phyloP scores from a whole-genome alignment of 2,329 filamentous ascomycete genomes.

The Trichoderma semiorbis region DNA sequence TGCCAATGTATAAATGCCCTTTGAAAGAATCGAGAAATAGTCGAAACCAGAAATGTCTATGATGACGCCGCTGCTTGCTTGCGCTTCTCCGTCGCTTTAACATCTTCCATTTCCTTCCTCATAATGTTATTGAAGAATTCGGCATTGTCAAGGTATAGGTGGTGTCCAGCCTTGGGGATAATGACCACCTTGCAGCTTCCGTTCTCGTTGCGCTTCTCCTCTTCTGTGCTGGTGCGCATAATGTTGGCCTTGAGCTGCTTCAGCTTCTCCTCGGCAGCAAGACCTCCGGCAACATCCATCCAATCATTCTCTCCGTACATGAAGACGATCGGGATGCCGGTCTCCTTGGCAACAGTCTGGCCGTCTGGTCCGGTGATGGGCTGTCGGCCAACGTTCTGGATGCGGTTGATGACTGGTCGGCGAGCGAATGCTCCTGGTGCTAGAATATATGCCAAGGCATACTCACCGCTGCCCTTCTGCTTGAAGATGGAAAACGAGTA shows the following conservation, averaged over 20 bases:
- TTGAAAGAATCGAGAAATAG: neutral
- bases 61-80: constrained; percentile 12
- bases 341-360: constrained; percentile 41
- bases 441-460: constrained; percentile 86
- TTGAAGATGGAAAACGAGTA: constrained; percentile 95
- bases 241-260: constrained; percentile 61
- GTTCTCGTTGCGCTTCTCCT: constrained; percentile 69
- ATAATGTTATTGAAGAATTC: constrained; percentile 55
- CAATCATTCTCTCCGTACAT: constrained; percentile 98
- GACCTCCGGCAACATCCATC: constrained; percentile 92
- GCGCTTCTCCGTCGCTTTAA: constrained; percentile 33
- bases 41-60: neutral
- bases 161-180: constrained; percentile 60
- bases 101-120: constrained; percentile 52
- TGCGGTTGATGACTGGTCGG: constrained; percentile 79
- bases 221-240: constrained; percentile 58
- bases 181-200: constrained; percentile 80
- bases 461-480: constrained; percentile 88
- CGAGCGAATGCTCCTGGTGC: constrained; percentile 92
- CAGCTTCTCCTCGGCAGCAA: constrained; percentile 75
- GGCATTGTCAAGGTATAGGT: constrained; percentile 58
- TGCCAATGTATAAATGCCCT: neutral
- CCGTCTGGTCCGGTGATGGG: constrained; percentile 34
- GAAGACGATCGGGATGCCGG: constrained; percentile 77
- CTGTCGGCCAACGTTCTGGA: constrained; percentile 83